phyloP scores from a whole-genome alignment of 2,329 filamentous ascomycete genomes.

The Sporothrix euskadiensis region DNA sequence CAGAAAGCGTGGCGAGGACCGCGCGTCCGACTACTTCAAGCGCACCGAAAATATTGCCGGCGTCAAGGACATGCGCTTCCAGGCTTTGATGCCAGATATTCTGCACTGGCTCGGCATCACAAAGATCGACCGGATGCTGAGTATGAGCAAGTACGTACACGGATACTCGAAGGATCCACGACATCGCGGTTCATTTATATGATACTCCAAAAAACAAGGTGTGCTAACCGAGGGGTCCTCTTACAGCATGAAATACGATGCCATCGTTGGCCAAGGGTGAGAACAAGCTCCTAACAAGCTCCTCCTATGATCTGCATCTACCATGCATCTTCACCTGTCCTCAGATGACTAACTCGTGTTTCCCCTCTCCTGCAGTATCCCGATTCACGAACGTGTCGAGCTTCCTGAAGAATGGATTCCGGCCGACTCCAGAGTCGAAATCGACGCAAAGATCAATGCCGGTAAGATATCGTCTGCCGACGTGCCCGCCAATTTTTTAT shows the following conservation, averaged over 20 bases:
- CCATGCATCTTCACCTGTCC: not conserved
- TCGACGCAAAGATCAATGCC: slow-evolving; percentile 96
- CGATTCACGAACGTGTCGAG: slow-evolving; percentile 85
- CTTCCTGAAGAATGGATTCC: slow-evolving; percentile 94
- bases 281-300: slow-evolving; percentile 32
- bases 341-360: not conserved
- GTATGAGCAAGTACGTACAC: slow-evolving; percentile 88
- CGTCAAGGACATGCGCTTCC: slow-evolving; percentile 96
- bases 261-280: slow-evolving; percentile 78
- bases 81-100: slow-evolving; percentile 96
- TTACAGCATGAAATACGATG: slow-evolving; percentile 81
- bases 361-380: slow-evolving; percentile 56
- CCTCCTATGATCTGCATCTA: too few species aligned
- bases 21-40: slow-evolving; percentile 91
- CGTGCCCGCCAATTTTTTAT: not conserved
- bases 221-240: not conserved
- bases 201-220: not conserved
- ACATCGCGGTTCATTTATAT: not conserved
- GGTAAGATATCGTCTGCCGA: slow-evolving; percentile 55
- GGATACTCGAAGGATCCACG: slow-evolving; percentile 37
- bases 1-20: slow-evolving; percentile 74
- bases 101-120: slow-evolving; percentile 97
- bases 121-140: slow-evolving; percentile 97
- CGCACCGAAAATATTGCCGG: slow-evolving; percentile 98
- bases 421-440: slow-evolving; percentile 93